Base-by-base conservation (phyloP, 2,329 filamentous ascomycete genomes). In the Diaporthe sp. region DNA sequence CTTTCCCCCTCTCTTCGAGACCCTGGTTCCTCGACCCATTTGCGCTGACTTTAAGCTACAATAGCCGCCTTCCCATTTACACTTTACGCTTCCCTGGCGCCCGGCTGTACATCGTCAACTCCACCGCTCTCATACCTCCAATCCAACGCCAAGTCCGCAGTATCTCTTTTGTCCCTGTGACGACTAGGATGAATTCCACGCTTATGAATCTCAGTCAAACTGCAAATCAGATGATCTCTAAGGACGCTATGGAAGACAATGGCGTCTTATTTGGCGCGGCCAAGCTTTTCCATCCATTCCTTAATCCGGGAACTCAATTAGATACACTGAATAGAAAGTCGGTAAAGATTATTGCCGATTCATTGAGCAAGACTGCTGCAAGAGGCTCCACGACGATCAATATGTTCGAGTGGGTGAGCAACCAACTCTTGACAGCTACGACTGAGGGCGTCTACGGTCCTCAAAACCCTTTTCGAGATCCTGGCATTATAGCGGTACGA, bases 71-170 rank as follows among this genome's bases (percentile, higher is more conserved):
- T 25, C 69, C 69, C 9, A 71, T 71, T 22, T 71, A 71, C 30
- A 71, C 69, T 6, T 33, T 71, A 12, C 69, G 69, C 22, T 30
- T 71, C 7, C 69, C 69, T 4, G 55, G 69, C 22, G 42, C 13
- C 22, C 69, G 69, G 10, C 42, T 61, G 13, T 71, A 71, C n/a
- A 12, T 71, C 15, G 47, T 71, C 17, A 61, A 61, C 19, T 38
- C 69, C 8, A 57, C 69, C 25, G 35, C n/a, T 19, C 69, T 71
- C n/a, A 71, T 71, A 19, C 57, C 69, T 45, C 19, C 42, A 13
- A 22, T 71, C n/a, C 55, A 71, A 54, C 25, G 33, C 33, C 42
- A 60, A 19, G 42, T 40, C 19, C 33, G 30, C 25, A 71, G n/a
- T 9, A 30, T 71, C 19, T 22, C 58, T 22, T 61, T 47, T 3